phyloP scores from a whole-genome alignment of 805 yeast genomes.

The Zygotorulaspora chibaensis region DNA sequence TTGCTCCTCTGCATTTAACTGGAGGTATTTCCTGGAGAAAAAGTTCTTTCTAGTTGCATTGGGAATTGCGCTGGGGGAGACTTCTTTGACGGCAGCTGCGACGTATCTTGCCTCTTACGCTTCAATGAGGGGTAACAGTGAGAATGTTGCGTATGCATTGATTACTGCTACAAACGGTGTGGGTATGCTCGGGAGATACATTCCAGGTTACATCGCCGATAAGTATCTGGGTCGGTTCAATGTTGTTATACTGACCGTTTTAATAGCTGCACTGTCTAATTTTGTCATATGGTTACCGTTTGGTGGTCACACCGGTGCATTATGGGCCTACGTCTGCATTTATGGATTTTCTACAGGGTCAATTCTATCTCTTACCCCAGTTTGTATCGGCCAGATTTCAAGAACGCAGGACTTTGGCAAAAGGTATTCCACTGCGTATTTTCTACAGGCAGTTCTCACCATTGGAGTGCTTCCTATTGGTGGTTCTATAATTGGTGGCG shows the following conservation, averaged over 20 bases:
- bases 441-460: constrained; percentile 49
- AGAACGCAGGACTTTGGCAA: constrained; percentile 51
- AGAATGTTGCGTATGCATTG: constrained; percentile 42
- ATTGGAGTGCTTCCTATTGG: constrained; percentile 48
- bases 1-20: constrained; percentile 27
- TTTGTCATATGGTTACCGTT: constrained; percentile 43
- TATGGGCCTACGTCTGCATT: constrained; percentile 44
- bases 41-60: constrained; percentile 42
- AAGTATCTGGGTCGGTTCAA: constrained; percentile 48
- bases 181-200: constrained; percentile 44
- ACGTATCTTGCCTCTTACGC: constrained; percentile 55
- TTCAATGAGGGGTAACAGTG: constrained; percentile 43
- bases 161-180: constrained; percentile 45
- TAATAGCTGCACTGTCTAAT: constrained; percentile 35
- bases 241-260: constrained; percentile 40
- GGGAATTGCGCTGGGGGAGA: constrained; percentile 45
- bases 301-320: constrained; percentile 35
- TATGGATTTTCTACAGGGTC: constrained; percentile 58
- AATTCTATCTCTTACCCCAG: constrained; percentile 53
- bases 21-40: constrained; percentile 39
- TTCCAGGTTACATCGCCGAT: constrained; percentile 46
- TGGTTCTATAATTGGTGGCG: constrained; percentile 43
- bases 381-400: constrained; percentile 56
- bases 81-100: constrained; percentile 43
- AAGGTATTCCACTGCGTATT: constrained; percentile 54